Base-by-base conservation (phyloP, 148 eudicot genomes). In the Fagopyrum tataricum region DNA sequence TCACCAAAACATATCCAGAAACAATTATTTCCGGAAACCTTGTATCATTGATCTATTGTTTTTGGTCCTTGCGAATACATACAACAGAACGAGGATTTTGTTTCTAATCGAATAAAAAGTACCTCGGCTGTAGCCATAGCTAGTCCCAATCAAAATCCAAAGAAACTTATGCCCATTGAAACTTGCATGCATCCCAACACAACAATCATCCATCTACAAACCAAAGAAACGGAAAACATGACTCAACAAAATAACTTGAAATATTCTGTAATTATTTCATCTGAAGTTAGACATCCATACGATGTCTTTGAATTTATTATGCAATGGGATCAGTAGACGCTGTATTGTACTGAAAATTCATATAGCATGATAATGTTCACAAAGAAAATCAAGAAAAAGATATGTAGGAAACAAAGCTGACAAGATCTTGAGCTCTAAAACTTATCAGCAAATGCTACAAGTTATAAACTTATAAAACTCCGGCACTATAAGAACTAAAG, bases 191-290 rank as follows among this genome's bases (percentile, higher is more conserved):
- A 64, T 39, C 20, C 69, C 44, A 64, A 64, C 69, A 64, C 69
- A 31, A 64, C 44, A 64, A 37, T 64, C 69, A 64, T 37, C 69
- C 69, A 64, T 64, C 69, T 64, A 64, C 69, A 64, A 64, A 39
- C 18, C 20, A 39, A 61, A 64, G 69, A 64, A 64, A 37, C 14
- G 24, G 69, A 64, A 31, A 64, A 56, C 41, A 64, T 39, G 44
- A 64, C 69, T 31, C 39, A 31, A 37, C 10, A 37, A 64, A 37
- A 64, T 64, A 23, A 64, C 14, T 18, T 39, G 69, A 64, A 24
- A 59, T 37, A 4, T 39, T 37, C 21, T 37, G 68, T 61, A 24
- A 61, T 18, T 64, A 31, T 64, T 23, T 59, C 39, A 59, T 59
- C 24, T 10, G 4, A 59, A 59, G 4, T 59, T 15, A 24, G 66